phyloP scores from a whole-genome alignment of 495 filamentous ascomycete genomes.

The Chaetomium cochliodes region DNA sequence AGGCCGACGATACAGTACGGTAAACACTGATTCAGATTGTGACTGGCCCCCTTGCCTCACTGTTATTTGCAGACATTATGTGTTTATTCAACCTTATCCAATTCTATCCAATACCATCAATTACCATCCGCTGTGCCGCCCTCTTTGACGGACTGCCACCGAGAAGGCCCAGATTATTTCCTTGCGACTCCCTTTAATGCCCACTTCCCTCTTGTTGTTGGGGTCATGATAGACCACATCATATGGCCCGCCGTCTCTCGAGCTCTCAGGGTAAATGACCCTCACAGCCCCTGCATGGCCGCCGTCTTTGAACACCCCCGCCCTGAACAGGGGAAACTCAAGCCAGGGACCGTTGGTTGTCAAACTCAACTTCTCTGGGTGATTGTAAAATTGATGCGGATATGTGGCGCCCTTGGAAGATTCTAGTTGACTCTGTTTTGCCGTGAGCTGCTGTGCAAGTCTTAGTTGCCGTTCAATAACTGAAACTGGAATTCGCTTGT shows the following conservation, averaged over 20 bases:
- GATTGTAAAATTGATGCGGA: neutral
- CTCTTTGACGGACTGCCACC: neutral
- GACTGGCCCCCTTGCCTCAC: too few species aligned
- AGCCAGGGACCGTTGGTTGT: neutral
- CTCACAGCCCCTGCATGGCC: neutral
- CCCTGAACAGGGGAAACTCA: neutral
- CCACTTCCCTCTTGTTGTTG: neutral
- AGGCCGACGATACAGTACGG: too few species aligned
- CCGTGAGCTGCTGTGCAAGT: neutral
- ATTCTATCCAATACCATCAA: too few species aligned
- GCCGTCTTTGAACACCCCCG: neutral
- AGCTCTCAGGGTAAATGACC: neutral
- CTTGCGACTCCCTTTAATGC: neutral
- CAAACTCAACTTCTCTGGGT: neutral
- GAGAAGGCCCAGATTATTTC: neutral
- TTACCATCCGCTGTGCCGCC: too few species aligned
- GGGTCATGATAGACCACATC: slow-evolving; percentile 8
- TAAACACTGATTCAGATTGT: too few species aligned
- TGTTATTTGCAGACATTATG: too few species aligned
- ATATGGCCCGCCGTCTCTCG: neutral
- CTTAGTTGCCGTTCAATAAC: neutral
- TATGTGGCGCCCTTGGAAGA: neutral
- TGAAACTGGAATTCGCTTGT: neutral
- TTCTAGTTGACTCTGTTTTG: too few species aligned
- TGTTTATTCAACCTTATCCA: too few species aligned